Evolutionary conservation across 257 asterid species (phyloP).

Genomic region (Solanum dulcamara): DNA sequence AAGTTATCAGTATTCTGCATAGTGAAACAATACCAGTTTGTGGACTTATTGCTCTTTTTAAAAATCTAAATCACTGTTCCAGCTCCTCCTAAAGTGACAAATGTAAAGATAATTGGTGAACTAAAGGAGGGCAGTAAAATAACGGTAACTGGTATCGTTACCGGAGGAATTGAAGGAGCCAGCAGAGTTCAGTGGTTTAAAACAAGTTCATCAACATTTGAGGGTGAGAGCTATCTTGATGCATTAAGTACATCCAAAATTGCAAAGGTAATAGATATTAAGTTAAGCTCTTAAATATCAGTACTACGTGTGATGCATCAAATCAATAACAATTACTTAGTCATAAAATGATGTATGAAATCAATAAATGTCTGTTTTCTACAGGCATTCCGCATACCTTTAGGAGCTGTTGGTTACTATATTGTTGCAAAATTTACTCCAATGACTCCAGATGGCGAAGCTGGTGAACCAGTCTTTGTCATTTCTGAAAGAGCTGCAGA

Average conservation of each 20-base stretch:
- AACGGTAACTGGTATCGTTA: conserved; percentile 79
- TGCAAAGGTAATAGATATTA: conserved; percentile 53
- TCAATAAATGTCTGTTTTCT: conserved; percentile 9
- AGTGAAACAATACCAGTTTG: neutral
- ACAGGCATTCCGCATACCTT: conserved; percentile 85
- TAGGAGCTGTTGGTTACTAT: conserved; percentile 88
- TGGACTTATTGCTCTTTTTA: neutral
- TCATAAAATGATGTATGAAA: neutral
- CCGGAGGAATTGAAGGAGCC: conserved; percentile 97
- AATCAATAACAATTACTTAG: neutral
- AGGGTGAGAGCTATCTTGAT: conserved; percentile 68
- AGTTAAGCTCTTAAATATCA: neutral
- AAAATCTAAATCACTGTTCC: conserved; percentile 7
- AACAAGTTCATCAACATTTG: conserved; percentile 50
- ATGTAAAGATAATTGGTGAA: conserved; percentile 88
- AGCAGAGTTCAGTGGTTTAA: conserved; percentile 99
- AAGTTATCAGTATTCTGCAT: neutral
- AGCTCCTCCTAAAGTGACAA: conserved; percentile 90
- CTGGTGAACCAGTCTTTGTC: conserved; percentile 85
- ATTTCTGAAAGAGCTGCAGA: conserved; percentile 58
- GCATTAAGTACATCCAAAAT: conserved; percentile 80
- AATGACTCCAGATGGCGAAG: conserved; percentile 97
- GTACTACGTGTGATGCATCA: neutral
- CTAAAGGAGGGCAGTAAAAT: conserved; percentile 91
- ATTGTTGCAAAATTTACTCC: conserved; percentile 85